Conservation (phyloP, 2,329 filamentous ascomycete species). For the Emmonsiellopsis sp. region DNA sequence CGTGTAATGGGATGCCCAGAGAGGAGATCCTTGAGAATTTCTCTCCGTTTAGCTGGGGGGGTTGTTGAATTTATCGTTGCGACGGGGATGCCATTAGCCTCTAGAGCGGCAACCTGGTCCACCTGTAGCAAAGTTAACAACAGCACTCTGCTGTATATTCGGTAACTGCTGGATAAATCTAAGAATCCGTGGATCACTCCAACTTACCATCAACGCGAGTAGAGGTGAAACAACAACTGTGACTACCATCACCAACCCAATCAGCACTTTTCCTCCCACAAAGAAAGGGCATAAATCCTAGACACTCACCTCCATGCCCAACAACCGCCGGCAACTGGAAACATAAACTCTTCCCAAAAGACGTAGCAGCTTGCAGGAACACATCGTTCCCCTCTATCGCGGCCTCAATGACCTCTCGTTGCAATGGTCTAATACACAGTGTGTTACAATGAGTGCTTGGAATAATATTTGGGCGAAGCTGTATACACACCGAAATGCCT, state of each 20-base stretch:
- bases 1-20: conserved; percentile 77
- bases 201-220: conserved; percentile 70
- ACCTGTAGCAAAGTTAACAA: conserved; percentile 45
- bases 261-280: background rate
- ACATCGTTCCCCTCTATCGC: conserved; percentile 79
- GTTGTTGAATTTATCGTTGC: conserved; percentile 84
- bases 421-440: conserved; percentile 54
- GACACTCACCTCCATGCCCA: conserved; percentile 64
- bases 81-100: conserved; percentile 64
- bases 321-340: conserved; percentile 91
- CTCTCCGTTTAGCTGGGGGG: conserved; percentile 50
- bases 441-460: background rate
- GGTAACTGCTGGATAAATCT: conserved; percentile 69
- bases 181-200: conserved; percentile 61
- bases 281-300: background rate
- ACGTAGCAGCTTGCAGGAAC: conserved; percentile 68
- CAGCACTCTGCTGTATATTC: conserved; percentile 62
- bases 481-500: conserved; percentile 54
- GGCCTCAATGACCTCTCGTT: conserved; percentile 78
- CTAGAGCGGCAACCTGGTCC: conserved; percentile 80
- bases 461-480: background rate
- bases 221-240: conserved; percentile 86
- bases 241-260: conserved; percentile 41
- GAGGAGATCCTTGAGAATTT: conserved; percentile 70
- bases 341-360: conserved; percentile 89